Evolutionary conservation across 768 basidiomycete genomes (phyloP).

Genomic region (Lentinus tigrinus): DNA sequence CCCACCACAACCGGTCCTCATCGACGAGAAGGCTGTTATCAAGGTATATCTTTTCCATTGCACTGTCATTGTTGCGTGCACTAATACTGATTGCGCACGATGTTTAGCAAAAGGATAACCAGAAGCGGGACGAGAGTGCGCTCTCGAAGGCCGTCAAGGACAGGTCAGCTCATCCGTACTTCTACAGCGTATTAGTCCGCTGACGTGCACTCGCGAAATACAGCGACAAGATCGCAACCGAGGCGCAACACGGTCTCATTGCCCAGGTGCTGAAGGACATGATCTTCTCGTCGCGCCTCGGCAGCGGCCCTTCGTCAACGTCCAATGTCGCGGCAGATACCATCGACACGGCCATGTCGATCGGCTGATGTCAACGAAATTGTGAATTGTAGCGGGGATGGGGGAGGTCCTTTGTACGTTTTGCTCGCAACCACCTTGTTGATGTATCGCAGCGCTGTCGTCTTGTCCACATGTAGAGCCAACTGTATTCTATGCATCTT

Average conservation of each 20-base stretch:
- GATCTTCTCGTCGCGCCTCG: constrained; percentile 66
- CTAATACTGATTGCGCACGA: background rate
- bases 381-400: background rate
- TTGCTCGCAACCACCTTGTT: background rate
- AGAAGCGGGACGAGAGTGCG: constrained; percentile 80
- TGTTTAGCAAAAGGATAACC: constrained; percentile 58
- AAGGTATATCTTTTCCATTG: constrained; percentile 41
- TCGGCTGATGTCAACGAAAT: constrained; percentile 20
- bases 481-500: constrained; percentile 2
- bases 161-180: constrained; percentile 48
- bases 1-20: constrained; percentile 50
- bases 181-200: background rate
- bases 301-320: background rate
- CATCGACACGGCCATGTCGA: constrained; percentile 39
- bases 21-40: constrained; percentile 41
- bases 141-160: constrained; percentile 90
- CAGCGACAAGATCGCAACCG: constrained; percentile 86
- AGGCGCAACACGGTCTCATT: constrained; percentile 92
- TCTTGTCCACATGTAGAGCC: constrained; percentile 7
- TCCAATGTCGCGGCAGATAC: constrained; percentile 26
- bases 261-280: constrained; percentile 92
- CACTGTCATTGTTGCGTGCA: background rate
- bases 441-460: constrained; percentile 13
- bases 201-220: background rate
- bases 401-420: constrained; percentile 5